These are phyloP conservation scores for Zygoascus tannicola DNA, from an alignment of 805 yeast species.

Conservation along the genomic window DNA sequence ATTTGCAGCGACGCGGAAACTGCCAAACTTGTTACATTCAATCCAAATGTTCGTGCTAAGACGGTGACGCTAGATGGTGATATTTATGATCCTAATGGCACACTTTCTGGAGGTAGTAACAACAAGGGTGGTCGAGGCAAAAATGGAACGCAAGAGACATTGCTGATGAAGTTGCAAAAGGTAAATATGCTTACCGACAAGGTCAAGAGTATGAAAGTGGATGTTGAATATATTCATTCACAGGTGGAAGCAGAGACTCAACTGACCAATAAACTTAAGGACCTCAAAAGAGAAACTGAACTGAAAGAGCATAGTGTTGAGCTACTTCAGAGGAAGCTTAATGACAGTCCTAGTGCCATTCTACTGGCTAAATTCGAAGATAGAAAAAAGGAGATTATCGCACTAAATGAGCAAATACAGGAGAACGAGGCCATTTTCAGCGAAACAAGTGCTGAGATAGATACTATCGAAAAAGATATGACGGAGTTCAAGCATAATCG, in stretches of 20 bases:
- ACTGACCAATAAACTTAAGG: constrained; percentile 18
- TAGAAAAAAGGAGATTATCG: constrained; percentile 39
- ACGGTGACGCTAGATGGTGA: constrained; percentile 91
- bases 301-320: constrained; percentile 26
- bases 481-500: constrained; percentile 72
- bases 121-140: constrained; percentile 42
- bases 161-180: constrained; percentile 57
- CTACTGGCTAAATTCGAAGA: constrained; percentile 23
- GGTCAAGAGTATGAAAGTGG: constrained; percentile 34
- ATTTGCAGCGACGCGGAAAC: constrained; percentile 81
- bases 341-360: constrained; percentile 20
- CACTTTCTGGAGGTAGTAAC: constrained; percentile 90
- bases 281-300: constrained; percentile 21
- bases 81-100: constrained; percentile 91
- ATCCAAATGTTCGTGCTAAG: constrained; percentile 68
- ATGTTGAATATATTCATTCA: constrained; percentile 33
- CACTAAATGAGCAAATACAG: constrained; percentile 32
- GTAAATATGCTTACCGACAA: constrained; percentile 40
- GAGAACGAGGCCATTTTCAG: constrained; percentile 29
- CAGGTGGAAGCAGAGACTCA: constrained; percentile 36
- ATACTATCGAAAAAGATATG: constrained; percentile 61
- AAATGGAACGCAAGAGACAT: constrained; percentile 34
- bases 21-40: constrained; percentile 81
- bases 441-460: constrained; percentile 37
- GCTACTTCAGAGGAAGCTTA: constrained; percentile 21